Evolutionary conservation across 768 basidiomycete species (phyloP), one percentile per base, ranked within the genome.

Genomic region (Phlebiopsis flavidoalba): DNA sequence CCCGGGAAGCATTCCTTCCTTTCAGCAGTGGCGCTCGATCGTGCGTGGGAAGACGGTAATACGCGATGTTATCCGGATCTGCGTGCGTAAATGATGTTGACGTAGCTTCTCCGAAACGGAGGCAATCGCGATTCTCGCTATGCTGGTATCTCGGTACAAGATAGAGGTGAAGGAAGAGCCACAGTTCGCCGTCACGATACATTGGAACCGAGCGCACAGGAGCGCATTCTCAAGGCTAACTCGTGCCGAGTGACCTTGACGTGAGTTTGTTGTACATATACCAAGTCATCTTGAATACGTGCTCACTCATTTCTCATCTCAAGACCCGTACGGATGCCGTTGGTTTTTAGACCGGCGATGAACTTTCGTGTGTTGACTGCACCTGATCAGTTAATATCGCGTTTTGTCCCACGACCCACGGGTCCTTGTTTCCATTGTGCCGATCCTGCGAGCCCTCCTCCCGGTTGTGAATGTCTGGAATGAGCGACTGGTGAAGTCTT

Each of bases 1-100:
- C 79, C 21, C 74, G 76, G 35, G 82, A 84, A 65, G 83, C 83
- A 0, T 84, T 83, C 65, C 36, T 81, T 36, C 80, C 83, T 4
- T 84, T 84, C 66, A 81, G 78, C 60, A 72, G 67, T 55, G 81
- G 80, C 74, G 60, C 76, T 15, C 74, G 80, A 5, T 75, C 75
- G 35, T 82, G 80, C 67, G 35, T 62, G 19, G 61, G 61, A 3
- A 57, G 61, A 7, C 35, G 61, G 50, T 47, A 26, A 31, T 31
- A 6, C 26, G 6, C 26, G 26, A 31, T 6, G 19, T 7, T 37
- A 40, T 56, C 26, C 21, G 21, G 21, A 36, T 2, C 50, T 22
- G 46, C 36, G 31, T 35, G 40, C 12, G 12, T 43, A 43, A 43
- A 3, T 12, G 11, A 12, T 10, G 40, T 43, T 17, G 40, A 12